These are phyloP conservation scores for Starmerella vitae DNA, from an alignment of 805 yeast species.

Conservation along the genomic window DNA sequence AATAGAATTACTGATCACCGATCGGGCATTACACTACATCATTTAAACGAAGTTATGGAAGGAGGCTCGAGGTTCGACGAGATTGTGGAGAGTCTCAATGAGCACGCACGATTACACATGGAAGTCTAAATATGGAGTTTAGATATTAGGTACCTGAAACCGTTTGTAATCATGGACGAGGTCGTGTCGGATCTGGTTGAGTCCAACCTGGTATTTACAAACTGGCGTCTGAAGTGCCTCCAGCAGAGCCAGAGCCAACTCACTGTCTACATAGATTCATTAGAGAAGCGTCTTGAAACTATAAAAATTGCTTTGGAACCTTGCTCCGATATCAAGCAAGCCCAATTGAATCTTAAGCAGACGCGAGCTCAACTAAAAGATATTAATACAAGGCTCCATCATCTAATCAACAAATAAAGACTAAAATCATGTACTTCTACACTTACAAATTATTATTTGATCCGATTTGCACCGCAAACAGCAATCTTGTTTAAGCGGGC, in stretches of 20 bases:
- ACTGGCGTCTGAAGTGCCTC: conserved; percentile 8
- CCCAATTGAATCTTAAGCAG: not conserved
- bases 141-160: not conserved
- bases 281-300: conserved; percentile 8
- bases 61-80: conserved; percentile 39
- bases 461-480: no score
- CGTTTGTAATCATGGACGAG: conserved; percentile 7
- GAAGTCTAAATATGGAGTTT: not conserved
- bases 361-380: conserved; percentile 3
- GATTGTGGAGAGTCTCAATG: no score
- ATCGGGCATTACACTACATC: conserved; percentile 67
- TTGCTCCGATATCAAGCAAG: not conserved
- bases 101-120: no score
- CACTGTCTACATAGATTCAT: conserved; percentile 6
- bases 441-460: no score
- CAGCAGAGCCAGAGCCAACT: conserved; percentile 10
- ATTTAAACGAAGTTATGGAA: conserved; percentile 49
- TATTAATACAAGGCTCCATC: not conserved
- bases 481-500: no score
- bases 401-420: no score
- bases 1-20: conserved; percentile 90
- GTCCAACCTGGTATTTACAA: conserved; percentile 10
- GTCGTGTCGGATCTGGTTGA: conserved; percentile 12
- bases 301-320: conserved; percentile 6
- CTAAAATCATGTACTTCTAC: no score